phyloP scores from a whole-genome alignment of 768 basidiomycete genomes.

The Trametes cingulata region DNA sequence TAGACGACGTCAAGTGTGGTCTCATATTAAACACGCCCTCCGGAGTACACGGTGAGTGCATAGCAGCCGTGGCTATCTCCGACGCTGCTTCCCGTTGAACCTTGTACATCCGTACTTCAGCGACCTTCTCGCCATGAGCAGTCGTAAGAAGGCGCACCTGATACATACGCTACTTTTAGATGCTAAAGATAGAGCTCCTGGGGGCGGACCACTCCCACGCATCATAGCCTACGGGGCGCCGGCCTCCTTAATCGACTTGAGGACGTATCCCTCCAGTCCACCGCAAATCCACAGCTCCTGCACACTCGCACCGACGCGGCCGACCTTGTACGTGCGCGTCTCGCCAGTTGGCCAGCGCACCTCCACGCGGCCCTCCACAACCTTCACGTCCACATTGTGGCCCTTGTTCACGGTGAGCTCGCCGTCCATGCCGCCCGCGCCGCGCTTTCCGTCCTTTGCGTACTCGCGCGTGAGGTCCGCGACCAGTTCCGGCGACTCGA shows the following conservation, averaged over 20 bases:
- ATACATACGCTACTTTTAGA: constrained; percentile 5
- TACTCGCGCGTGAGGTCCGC: constrained; percentile 75
- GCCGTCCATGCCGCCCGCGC: constrained; percentile 76
- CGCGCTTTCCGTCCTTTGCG: constrained; percentile 72
- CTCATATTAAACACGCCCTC: no score
- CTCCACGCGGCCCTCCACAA: constrained; percentile 48
- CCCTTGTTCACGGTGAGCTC: constrained; percentile 83
- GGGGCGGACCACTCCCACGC: not conserved
- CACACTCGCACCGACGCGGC: constrained; percentile 87
- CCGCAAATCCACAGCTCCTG: constrained; percentile 98
- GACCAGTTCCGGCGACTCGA: constrained; percentile 91
- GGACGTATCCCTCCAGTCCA: constrained; percentile 88
- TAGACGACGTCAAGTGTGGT: no score
- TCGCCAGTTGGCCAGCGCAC: constrained; percentile 40
- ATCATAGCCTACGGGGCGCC: not conserved
- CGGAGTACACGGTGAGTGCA: no score
- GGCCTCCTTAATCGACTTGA: constrained; percentile 58
- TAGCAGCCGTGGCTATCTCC: no score
- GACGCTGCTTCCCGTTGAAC: no score
- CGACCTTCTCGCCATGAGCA: not conserved
- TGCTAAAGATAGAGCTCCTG: not conserved
- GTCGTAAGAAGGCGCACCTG: not conserved
- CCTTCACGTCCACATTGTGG: constrained; percentile 57
- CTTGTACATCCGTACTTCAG: not conserved
- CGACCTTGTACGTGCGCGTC: constrained; percentile 58